A percentile compares a stretch with the other conserved stretches of the same genome.
Evolutionary conservation across 352 stramenopile species (phyloP).

Genomic region (Blastocystis sp.): DNA sequence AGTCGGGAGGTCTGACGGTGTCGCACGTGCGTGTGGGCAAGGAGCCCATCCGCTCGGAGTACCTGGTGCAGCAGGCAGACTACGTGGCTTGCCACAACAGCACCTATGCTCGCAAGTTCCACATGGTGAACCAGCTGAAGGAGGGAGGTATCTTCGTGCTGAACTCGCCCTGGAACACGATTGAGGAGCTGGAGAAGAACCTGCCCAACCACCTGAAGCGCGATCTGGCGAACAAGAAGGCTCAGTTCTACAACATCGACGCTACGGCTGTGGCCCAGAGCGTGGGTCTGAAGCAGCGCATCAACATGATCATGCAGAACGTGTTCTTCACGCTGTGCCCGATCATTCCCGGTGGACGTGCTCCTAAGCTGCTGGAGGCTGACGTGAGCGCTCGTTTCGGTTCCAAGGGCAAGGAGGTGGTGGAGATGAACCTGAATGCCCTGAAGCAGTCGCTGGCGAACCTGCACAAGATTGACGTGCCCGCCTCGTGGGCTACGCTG

Average conservation of each 20-base stretch:
- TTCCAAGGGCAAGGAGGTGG: conserved; percentile 33
- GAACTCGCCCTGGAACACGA: conserved; percentile 54
- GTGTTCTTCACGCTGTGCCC: conserved; percentile 49
- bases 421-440: conserved; percentile 61
- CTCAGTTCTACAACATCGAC: conserved; percentile 64
- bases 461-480: conserved; percentile 62
- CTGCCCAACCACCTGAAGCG: conserved; percentile 62
- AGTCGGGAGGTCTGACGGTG: conserved; percentile 65
- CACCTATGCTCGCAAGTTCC: conserved; percentile 66
- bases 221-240: conserved; percentile 62
- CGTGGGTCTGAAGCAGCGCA: conserved; percentile 63
- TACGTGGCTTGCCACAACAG: conserved; percentile 67
- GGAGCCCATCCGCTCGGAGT: conserved; percentile 49
- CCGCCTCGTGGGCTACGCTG: conserved; percentile 61
- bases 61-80: conserved; percentile 60
- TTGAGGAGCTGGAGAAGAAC: conserved; percentile 61
- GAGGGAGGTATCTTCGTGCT: conserved; percentile 60
- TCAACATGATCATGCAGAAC: conserved; percentile 65
- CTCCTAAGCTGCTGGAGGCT: conserved; percentile 17
- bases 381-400: conserved; percentile 35
- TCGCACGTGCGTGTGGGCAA: conserved; percentile 59
- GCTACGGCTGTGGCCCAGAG: conserved; percentile 62
- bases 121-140: conserved; percentile 64
- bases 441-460: conserved; percentile 60
- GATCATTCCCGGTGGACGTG: not conserved